phyloP scores from a whole-genome alignment of 2,329 filamentous ascomycete genomes.

The Sclerotinia minor region DNA sequence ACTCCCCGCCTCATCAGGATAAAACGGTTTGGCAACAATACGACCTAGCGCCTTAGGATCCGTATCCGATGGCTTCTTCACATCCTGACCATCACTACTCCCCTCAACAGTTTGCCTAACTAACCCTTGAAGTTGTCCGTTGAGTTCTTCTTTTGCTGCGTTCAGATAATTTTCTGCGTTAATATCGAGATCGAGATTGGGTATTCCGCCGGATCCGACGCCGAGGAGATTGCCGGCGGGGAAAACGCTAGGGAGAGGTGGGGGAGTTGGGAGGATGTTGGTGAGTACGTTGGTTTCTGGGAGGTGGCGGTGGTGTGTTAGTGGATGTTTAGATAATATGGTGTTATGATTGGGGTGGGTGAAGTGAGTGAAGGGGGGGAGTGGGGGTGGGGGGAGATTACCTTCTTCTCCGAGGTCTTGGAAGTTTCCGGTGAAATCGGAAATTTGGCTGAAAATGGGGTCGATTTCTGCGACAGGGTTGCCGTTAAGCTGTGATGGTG shows the following conservation, averaged over 20 bases:
- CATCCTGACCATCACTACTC: not conserved
- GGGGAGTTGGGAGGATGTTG: not conserved
- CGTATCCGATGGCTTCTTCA: no score
- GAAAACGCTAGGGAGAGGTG: not conserved
- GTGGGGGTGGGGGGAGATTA: not conserved
- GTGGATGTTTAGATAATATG: not conserved
- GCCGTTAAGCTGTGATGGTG: not conserved
- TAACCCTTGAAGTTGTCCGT: not conserved
- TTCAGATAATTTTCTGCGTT: not conserved
- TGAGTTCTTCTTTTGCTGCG: not conserved
- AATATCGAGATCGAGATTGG: not conserved
- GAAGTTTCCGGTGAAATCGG: not conserved
- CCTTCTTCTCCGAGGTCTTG: not conserved
- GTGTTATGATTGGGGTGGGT: not conserved
- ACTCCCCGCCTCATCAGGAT: conserved; percentile 10
- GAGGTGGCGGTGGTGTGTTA: not conserved
- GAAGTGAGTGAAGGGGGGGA: not conserved
- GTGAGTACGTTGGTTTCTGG: not conserved
- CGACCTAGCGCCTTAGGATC: fast-evolving
- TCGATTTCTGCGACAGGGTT: not conserved
- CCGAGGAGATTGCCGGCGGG: conserved; percentile 7
- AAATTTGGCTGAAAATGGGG: not conserved
- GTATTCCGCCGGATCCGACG: not conserved
- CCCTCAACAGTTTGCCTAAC: not conserved
- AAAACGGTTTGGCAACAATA: conserved; percentile 6